Conservation (phyloP, 495 filamentous ascomycete genomes). For the Darksidea phi region DNA sequence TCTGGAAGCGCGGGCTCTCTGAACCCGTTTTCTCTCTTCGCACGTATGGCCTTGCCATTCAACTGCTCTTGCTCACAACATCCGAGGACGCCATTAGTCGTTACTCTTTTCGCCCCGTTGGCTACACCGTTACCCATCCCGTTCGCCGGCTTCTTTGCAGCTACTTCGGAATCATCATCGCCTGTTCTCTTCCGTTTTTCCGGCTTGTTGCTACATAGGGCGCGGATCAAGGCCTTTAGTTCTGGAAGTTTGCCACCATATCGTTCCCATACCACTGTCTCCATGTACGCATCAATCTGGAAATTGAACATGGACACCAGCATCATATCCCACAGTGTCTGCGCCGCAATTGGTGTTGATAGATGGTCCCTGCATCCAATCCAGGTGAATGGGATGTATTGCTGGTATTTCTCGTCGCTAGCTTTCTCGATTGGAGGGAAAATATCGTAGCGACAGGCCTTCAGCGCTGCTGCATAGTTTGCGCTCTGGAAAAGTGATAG, state of each 20-base stretch:
- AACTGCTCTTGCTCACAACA: too few species aligned
- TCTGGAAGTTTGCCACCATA: slow-evolving; percentile 15
- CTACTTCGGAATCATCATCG: background rate
- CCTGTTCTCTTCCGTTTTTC: background rate
- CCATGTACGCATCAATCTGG: slow-evolving; percentile 31
- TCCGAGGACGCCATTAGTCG: too few species aligned
- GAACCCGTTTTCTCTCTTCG: background rate
- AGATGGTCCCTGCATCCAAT: slow-evolving; percentile 25
- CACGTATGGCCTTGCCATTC: too few species aligned
- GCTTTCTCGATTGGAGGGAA: slow-evolving; percentile 22
- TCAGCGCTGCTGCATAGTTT: slow-evolving; percentile 13
- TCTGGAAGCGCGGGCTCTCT: background rate
- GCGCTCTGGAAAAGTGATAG: slow-evolving; percentile 22
- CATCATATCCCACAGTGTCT: slow-evolving; percentile 31
- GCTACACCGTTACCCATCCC: too few species aligned
- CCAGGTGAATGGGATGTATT: slow-evolving; percentile 33
- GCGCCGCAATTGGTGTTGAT: slow-evolving; percentile 14
- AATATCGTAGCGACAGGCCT: slow-evolving; percentile 14
- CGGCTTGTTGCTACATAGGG: slow-evolving; percentile 6
- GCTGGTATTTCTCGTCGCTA: slow-evolving; percentile 29
- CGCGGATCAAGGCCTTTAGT: slow-evolving; percentile 19
- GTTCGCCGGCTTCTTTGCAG: background rate
- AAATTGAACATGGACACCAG: slow-evolving; percentile 30
- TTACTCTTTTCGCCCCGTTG: too few species aligned
- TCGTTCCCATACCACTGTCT: slow-evolving; percentile 23